Evolutionary conservation across 768 basidiomycete genomes (phyloP), one percentile per base, ranked within the genome.

Genomic region (Termitomyces sp.): DNA sequence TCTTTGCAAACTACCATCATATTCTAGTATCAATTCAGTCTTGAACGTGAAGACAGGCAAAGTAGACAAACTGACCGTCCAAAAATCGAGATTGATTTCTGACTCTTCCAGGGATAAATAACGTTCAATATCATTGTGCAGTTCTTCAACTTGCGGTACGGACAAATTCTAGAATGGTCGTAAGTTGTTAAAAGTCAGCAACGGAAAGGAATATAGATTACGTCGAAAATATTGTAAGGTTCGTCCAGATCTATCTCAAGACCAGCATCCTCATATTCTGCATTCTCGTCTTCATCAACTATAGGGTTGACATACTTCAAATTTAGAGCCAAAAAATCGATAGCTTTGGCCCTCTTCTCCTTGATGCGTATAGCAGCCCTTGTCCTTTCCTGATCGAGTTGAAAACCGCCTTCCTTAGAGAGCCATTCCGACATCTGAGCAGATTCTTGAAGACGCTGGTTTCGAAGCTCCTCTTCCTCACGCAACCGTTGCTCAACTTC

Each of bases 381-480:
- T 62, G 81, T 78, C 57, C 91, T 81, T 65, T 97, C 93, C 72
- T 99, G 97, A 60, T 97, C 92, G 50, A 99, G 81, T 70, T 98
- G 94, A 71, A 98, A 99, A 62, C 94, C 92, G 49, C 93, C 96
- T 65, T 99, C 97, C 73, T 95, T 95, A 37, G 92, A 85, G 60
- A 98, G 79, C 97, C 97, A 99, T 57, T 97, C 94, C 5, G 92
- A 90, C 95, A 98, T 98, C 67, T 97, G 94, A 7, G 89, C 93
- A 24, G 94, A 94, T 74, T 99, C 97, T 51, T 93, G 88, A 56
- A 96, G 66, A 54, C 94, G 81, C 59, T 89, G 87, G 84, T 94
- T 92, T 61, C 90, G 79, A 60, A 91, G 72, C 65, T 95, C 93
- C 72, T 99, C 97, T 67, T 98, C 92, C 67, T 99, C 97, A 33